phyloP scores from a whole-genome alignment of 2,329 filamentous ascomycete species.

The Phaeosphaeria sp. region DNA sequence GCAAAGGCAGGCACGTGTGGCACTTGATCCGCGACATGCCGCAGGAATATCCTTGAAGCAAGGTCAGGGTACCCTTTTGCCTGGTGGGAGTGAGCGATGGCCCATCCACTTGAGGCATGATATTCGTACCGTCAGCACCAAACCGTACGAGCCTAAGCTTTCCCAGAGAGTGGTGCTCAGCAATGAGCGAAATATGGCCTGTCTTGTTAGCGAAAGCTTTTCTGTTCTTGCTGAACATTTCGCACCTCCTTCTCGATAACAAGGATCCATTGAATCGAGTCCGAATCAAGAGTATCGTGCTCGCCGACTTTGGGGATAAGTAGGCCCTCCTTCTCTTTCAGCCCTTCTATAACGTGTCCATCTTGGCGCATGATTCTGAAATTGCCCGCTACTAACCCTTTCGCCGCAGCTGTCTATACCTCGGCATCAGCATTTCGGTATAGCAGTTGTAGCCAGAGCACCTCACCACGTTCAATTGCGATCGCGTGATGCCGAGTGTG shows the following conservation, averaged over 20 bases:
- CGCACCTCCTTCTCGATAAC: constrained; percentile 80
- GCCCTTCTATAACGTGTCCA: constrained; percentile 51
- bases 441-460: constrained; percentile 41
- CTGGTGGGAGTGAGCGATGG: constrained; percentile 49
- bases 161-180: constrained; percentile 64
- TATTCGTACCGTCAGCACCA: constrained; percentile 69
- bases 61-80: constrained; percentile 86
- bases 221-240: not conserved
- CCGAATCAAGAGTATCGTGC: constrained; percentile 60
- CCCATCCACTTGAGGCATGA: too few relatives aligned
- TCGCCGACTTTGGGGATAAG: constrained; percentile 64
- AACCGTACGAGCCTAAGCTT: constrained; percentile 59
- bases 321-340: constrained; percentile 60
- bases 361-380: constrained; percentile 58
- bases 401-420: constrained; percentile 72
- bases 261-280: constrained; percentile 67
- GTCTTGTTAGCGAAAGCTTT: constrained; percentile 18
- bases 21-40: constrained; percentile 46
- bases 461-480: constrained; percentile 73
- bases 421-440: constrained; percentile 15
- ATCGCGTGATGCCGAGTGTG: constrained; percentile 70
- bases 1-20: constrained; percentile 62
- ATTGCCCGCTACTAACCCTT: constrained; percentile 72
- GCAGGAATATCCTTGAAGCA: constrained; percentile 70
- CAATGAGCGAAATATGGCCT: constrained; percentile 79